These are phyloP conservation scores for Evernia prunastri DNA, from an alignment of 495 filamentous ascomycete genomes.

Conservation along the genomic window DNA sequence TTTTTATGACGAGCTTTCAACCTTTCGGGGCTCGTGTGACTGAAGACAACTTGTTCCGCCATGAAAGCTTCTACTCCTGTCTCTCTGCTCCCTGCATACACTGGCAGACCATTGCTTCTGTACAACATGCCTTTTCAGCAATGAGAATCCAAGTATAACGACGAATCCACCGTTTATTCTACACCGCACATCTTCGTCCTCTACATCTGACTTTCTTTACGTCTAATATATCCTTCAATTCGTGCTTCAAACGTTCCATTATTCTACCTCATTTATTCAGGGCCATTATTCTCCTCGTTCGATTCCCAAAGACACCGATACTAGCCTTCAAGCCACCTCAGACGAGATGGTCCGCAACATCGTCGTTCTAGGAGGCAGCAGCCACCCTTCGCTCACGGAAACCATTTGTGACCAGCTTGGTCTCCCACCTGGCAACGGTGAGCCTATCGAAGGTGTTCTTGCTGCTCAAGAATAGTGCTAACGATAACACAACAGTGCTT, in stretches of 20 bases:
- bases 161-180: neutral
- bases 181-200: neutral
- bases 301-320: neutral
- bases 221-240: neutral
- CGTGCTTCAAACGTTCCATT: neutral
- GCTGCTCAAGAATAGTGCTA: neutral
- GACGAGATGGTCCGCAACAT: constrained; percentile 84
- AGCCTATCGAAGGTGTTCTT: neutral
- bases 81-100: constrained; percentile 3
- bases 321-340: neutral
- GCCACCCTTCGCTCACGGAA: constrained; percentile 80
- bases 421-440: constrained; percentile 56
- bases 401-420: constrained; percentile 81
- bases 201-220: neutral
- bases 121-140: constrained; percentile 38
- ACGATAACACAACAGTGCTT: constrained; percentile 50
- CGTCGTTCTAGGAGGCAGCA: constrained; percentile 86
- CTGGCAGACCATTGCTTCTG: constrained; percentile 10
- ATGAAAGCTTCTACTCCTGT: neutral
- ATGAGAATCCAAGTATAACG: constrained; percentile 37
- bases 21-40: neutral
- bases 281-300: neutral
- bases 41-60: neutral
- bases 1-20: constrained; percentile 14
- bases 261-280: neutral